A percentile compares a stretch with the other conserved stretches of the same genome.
Evolutionary conservation across 1,284 basidiomycete species (phyloP).

Genomic region (Apiotrichum laibachii): DNA sequence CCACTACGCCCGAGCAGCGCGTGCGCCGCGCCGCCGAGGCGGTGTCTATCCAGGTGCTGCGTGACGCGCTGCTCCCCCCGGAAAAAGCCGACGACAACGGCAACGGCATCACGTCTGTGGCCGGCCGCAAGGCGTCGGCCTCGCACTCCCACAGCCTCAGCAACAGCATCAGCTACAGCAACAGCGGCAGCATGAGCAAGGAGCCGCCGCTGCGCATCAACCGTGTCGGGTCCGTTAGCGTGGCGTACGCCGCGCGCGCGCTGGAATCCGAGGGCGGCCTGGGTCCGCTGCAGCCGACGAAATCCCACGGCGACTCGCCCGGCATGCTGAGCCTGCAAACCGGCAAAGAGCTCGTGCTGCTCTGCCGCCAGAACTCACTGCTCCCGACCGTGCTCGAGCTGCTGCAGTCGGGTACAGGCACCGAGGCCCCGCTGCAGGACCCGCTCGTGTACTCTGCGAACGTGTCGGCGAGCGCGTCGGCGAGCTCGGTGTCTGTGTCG

Average conservation of each 20-base stretch:
- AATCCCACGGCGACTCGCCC: background rate
- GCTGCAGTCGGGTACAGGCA: conserved; percentile 22
- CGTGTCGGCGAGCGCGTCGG: background rate
- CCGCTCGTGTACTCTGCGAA: background rate
- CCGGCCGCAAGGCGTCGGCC: conserved; percentile 1
- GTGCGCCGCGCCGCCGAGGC: conserved; percentile 63
- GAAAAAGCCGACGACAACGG: conserved; percentile 5
- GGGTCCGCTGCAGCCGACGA: conserved; percentile 27
- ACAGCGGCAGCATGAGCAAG: too few relatives aligned
- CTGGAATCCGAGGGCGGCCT: conserved; percentile 22
- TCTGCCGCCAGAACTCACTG: conserved; percentile 50
- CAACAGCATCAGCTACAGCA: too few relatives aligned
- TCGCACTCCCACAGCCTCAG: too few relatives aligned
- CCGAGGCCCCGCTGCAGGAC: background rate
- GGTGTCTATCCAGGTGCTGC: conserved; percentile 73
- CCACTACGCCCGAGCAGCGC: conserved; percentile 11
- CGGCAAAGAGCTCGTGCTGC: conserved; percentile 50
- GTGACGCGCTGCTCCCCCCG: conserved; percentile 67
- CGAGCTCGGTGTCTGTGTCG: too few relatives aligned
- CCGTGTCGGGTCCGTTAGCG: conserved; percentile 18
- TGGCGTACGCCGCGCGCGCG: conserved; percentile 26
- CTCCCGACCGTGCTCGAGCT: conserved; percentile 46
- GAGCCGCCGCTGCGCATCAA: background rate
- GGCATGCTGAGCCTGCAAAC: conserved; percentile 28
- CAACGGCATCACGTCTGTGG: background rate